A percentile compares a stretch with the other conserved stretches of the same genome.
These are phyloP conservation scores for Rhododendron henanense DNA, from an alignment of 148 eudicot species.

Conservation along the genomic window DNA sequence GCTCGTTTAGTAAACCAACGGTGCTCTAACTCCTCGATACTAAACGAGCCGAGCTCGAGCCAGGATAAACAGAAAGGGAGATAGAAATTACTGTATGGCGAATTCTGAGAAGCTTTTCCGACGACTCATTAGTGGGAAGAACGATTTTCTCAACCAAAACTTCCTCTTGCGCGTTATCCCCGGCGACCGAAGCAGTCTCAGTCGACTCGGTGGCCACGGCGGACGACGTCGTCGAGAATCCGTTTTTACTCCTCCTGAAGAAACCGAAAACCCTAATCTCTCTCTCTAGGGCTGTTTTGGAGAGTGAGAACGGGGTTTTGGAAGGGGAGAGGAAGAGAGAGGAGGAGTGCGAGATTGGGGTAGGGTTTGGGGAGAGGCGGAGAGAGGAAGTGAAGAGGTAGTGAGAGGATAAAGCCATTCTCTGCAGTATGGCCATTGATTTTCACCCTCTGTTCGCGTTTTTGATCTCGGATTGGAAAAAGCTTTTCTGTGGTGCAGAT, in stretches of 20 bases:
- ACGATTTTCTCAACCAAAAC: conserved; percentile 29
- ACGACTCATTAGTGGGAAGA: conserved; percentile 80
- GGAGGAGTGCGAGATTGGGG: conserved; percentile 3
- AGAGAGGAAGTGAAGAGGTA: conserved; percentile 36
- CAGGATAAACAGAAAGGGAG: not conserved
- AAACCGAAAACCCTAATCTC: conserved; percentile 16
- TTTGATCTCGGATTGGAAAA: not conserved
- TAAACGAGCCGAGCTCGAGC: not conserved
- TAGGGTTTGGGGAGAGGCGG: conserved; percentile 26
- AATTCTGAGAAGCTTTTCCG: conserved; percentile 57
- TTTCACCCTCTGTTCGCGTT: not conserved
- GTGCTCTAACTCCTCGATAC: not conserved
- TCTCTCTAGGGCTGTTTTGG: conserved; percentile 4
- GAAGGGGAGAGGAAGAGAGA: conserved; percentile 14
- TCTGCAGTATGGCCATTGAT: conserved; percentile 36
- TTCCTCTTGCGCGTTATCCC: conserved; percentile 29
- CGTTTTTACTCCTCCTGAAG: conserved; percentile 17
- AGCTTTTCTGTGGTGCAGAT: conserved; percentile 9
- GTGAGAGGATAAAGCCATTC: conserved; percentile 36
- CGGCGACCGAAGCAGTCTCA: conserved; percentile 11
- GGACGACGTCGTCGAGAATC: conserved; percentile 24
- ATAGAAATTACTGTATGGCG: conserved; percentile 71
- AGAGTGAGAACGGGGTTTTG: conserved; percentile 20
- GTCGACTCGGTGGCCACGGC: conserved; percentile 39
- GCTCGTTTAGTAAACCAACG: not conserved